Evolutionary conservation across 257 asterid species (phyloP), one percentile per base, ranked within the genome.

Genomic region (Leonotis leonurus): DNA sequence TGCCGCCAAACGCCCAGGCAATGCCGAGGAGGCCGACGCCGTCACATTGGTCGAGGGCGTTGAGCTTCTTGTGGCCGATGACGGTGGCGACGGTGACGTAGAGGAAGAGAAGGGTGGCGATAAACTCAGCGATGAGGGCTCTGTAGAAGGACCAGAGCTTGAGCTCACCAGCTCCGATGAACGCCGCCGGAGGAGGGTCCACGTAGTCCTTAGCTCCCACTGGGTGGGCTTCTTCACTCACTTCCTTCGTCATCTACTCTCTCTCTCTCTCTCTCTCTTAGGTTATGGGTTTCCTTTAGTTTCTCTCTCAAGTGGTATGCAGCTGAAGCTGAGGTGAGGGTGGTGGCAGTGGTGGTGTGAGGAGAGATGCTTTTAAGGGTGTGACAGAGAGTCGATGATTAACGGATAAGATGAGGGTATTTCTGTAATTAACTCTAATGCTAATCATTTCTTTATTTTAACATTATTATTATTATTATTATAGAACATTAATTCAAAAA

Each of bases 1-100:
- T 90, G 77, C 97, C 97, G 13, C 97, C 97, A 51, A 90, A 90
- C 8, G 96, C 97, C 97, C 97, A 90, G 7, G 97, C 80, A 54
- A 90, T 87, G 43, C 97, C 97, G 12, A 90, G 95, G 65, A 83
- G 43, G 30, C 97, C 97, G 29, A 90, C 97, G 37, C 97, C 97
- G 52, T 77, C 95, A 68, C 97, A 90, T n/a, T 62, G 85, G 69
- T 83, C 95, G 16, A 25, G 54, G 1, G 63, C 84, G 78, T 65
- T 63, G 55, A 62, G 77, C 75, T 78, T 81, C 72, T 74, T 77
- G 83, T 90, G 90, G 40, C 96, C 97, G 53, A 90, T 90, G 62
- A 90, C 97, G 30, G 97, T 90, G 76, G 97, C 96, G 37, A 90
- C 80, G 46, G 82, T 75, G 67, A 90, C 84, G 74, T 90, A 90